Percentiles rank a stretch among this genome's conserved stretches.
These are phyloP conservation scores for Pseudophaeomoniella oleicola DNA, from an alignment of 2,329 filamentous ascomycete genomes.

Conservation along the genomic window DNA sequence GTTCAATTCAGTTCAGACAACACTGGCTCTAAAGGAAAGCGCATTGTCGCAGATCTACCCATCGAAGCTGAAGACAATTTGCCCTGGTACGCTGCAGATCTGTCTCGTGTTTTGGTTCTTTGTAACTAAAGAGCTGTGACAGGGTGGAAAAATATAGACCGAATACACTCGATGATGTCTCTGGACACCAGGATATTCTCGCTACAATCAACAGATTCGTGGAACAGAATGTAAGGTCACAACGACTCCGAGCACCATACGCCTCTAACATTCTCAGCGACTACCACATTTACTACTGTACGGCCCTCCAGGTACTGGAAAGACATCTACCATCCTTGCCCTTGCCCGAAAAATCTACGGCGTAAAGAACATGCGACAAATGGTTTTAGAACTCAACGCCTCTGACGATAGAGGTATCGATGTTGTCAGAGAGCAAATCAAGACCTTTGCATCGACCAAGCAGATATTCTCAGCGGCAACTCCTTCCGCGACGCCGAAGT, in stretches of 20 bases:
- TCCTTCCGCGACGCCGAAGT: conserved; percentile 25
- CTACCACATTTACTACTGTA: conserved; percentile 93
- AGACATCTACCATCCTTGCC: conserved; percentile 91
- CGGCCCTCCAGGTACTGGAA: conserved; percentile 89
- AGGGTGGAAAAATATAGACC: conserved; percentile 98
- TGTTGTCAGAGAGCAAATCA: conserved; percentile 96
- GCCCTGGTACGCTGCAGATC: conserved; percentile 52
- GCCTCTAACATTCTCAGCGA: conserved; percentile 31
- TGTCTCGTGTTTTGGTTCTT: conserved; percentile 2
- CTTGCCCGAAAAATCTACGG: conserved; percentile 91
- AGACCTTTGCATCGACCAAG: conserved; percentile 83
- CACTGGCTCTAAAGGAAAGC: conserved; percentile 65
- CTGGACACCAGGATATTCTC: conserved; percentile 92
- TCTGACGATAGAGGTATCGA: conserved; percentile 97
- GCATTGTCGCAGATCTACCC: conserved; percentile 81
- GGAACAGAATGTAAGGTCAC: conserved; percentile 56
- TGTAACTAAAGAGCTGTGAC: neutral
- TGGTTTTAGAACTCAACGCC: conserved; percentile 95
- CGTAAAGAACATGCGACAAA: conserved; percentile 81
- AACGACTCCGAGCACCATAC: conserved; percentile 3
- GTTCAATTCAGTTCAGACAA: conserved; percentile 62
- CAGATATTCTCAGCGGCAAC: conserved; percentile 71
- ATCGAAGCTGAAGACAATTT: conserved; percentile 87
- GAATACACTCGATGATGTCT: conserved; percentile 76
- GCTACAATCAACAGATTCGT: conserved; percentile 97